Conservation (phyloP, 2,329 filamentous ascomycete species). For the Chrysoporthe austroafricana region DNA sequence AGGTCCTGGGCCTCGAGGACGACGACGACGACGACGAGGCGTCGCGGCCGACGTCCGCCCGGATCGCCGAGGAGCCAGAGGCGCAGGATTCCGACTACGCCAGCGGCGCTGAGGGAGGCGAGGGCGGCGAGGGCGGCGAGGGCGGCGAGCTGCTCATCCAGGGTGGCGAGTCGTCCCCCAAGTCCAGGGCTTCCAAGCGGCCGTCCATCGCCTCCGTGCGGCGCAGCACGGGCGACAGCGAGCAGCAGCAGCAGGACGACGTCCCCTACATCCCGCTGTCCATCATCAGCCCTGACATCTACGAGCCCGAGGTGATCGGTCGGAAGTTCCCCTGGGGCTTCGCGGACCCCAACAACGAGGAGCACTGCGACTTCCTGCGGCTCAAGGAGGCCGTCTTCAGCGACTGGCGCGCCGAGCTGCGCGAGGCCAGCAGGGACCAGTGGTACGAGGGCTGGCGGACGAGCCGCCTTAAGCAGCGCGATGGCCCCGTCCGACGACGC, state of each 20-base stretch:
- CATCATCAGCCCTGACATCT: constrained; percentile 90
- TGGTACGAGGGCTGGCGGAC: constrained; percentile 98
- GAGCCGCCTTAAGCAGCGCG: constrained; percentile 62
- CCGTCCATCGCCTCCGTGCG: constrained; percentile 51
- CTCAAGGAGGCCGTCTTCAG: constrained; percentile 91
- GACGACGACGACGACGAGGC: constrained; percentile 66
- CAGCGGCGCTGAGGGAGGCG: constrained; percentile 33
- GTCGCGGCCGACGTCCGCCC: constrained; percentile 51
- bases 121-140: constrained; percentile 11
- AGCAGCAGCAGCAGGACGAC: constrained; percentile 51
- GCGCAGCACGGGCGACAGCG: constrained; percentile 49
- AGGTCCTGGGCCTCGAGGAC: constrained; percentile 78
- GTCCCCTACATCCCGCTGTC: constrained; percentile 82
- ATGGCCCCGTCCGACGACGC: constrained; percentile 45
- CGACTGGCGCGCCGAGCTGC: constrained; percentile 90
- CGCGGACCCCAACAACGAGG: constrained; percentile 86
- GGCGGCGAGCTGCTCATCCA: constrained; percentile 44
- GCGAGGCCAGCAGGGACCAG: constrained; percentile 85
- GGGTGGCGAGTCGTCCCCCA: constrained; percentile 37
- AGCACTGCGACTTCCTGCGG: constrained; percentile 91
- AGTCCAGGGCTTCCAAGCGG: constrained; percentile 48
- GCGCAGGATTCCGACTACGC: constrained; percentile 38
- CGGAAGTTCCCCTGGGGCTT: constrained; percentile 97
- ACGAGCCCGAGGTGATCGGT: constrained; percentile 78
- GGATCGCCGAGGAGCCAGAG: constrained; percentile 56